phyloP scores from a whole-genome alignment of 2,329 filamentous ascomycete genomes.

The Fusarium abutilonis region DNA sequence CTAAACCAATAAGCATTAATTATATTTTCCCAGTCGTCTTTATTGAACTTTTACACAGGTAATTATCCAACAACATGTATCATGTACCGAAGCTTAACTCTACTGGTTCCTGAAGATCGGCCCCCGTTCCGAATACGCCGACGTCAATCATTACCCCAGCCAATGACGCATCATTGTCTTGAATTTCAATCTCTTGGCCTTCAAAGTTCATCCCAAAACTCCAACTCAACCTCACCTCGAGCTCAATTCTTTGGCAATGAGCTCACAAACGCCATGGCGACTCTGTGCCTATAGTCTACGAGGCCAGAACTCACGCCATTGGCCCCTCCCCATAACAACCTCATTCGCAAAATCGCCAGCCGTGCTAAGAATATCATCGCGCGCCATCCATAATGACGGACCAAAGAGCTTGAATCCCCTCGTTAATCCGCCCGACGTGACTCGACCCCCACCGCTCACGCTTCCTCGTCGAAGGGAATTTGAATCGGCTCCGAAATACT shows the following conservation, averaged over 20 bases:
- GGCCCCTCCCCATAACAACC: slow-evolving; percentile 16
- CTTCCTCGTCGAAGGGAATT: slow-evolving; percentile 64
- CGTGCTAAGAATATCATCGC: slow-evolving; percentile 24
- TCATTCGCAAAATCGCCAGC: slow-evolving; percentile 14
- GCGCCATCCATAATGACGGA: slow-evolving; percentile 42
- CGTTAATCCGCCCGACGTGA: slow-evolving; percentile 77
- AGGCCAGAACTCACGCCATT: slow-evolving; percentile 32
- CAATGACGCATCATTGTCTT: slow-evolving; percentile 42
- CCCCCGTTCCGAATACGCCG: slow-evolving; percentile 13
- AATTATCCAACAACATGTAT: not conserved
- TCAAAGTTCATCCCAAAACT: slow-evolving; percentile 18
- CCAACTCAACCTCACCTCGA: slow-evolving; percentile 22
- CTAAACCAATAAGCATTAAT: too few species aligned
- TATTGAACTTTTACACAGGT: too few species aligned
- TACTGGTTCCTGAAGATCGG: slow-evolving; percentile 22
- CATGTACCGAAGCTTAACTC: not conserved
- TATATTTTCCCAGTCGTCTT: too few species aligned
- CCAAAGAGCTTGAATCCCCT: slow-evolving; percentile 49
- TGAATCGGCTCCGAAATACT: slow-evolving; percentile 55
- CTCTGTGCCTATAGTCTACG: slow-evolving; percentile 41
- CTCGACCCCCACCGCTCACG: slow-evolving; percentile 74
- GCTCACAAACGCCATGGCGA: slow-evolving; percentile 47
- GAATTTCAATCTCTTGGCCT: slow-evolving; percentile 33
- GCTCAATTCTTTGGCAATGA: slow-evolving; percentile 44
- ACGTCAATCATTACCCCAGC: slow-evolving; percentile 22